Evolutionary conservation across 805 yeast species (phyloP).

Genomic region (Candida bentonensis): DNA sequence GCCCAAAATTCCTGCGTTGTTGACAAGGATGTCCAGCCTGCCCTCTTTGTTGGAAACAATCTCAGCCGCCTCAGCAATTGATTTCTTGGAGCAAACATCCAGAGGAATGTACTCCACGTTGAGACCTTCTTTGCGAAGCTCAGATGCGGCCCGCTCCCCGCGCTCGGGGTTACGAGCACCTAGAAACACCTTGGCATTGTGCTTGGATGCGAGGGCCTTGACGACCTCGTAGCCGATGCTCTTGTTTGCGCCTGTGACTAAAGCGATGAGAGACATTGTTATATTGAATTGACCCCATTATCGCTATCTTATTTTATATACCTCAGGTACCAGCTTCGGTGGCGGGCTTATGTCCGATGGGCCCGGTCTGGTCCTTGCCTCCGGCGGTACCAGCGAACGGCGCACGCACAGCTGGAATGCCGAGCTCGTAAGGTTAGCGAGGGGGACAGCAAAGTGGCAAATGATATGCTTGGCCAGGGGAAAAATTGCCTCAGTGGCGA

Average conservation of each 20-base stretch:
- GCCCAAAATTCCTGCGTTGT: constrained; percentile 19
- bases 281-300: not conserved
- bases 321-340: too few relatives aligned
- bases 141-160: not conserved
- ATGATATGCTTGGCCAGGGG: too few relatives aligned
- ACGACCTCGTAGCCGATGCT: constrained; percentile 6
- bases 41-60: not conserved
- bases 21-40: constrained; percentile 18
- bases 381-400: too few relatives aligned
- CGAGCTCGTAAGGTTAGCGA: too few relatives aligned
- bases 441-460: too few relatives aligned
- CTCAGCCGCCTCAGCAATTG: constrained; percentile 1
- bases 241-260: constrained; percentile 6
- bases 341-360: too few relatives aligned
- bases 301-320: too few relatives aligned
- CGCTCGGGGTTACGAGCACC: not conserved
- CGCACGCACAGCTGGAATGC: too few relatives aligned
- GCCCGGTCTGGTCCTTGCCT: too few relatives aligned
- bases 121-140: not conserved
- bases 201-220: constrained; percentile 2
- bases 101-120: not conserved
- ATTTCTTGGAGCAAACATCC: constrained; percentile 2
- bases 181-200: not conserved
- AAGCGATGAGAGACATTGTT: not conserved
- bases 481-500: too few relatives aligned